Percentiles rank a stretch among this genome's conserved stretches.
Evolutionary conservation across 2,329 filamentous ascomycete genomes (phyloP).

Genomic region (Zymoseptoria passerinii): DNA sequence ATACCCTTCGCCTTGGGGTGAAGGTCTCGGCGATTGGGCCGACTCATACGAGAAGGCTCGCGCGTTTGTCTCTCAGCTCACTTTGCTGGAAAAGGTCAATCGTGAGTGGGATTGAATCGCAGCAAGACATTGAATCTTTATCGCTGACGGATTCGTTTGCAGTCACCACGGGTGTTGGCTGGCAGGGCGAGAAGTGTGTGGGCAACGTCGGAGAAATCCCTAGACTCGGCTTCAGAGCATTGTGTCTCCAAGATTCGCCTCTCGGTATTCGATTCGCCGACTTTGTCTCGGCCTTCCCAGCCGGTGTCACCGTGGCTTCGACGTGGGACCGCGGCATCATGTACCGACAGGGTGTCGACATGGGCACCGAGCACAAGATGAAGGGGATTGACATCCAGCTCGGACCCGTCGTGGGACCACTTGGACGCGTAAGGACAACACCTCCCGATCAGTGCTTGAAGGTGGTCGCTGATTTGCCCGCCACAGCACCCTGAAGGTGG

Average conservation of each 20-base stretch:
- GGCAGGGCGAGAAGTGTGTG: conserved; percentile 64
- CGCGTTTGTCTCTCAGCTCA: conserved; percentile 73
- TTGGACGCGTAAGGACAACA: conserved; percentile 45
- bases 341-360: conserved; percentile 58
- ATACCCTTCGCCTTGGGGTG: conserved; percentile 84
- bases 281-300: conserved; percentile 73
- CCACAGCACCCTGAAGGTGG: conserved; percentile 49
- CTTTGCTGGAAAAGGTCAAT: conserved; percentile 84
- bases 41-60: conserved; percentile 68
- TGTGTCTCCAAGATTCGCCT: conserved; percentile 85
- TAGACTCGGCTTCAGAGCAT: conserved; percentile 57
- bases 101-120: conserved; percentile 4
- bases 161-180: conserved; percentile 79
- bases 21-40: conserved; percentile 64
- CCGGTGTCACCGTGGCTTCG: conserved; percentile 71
- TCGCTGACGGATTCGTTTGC: background rate
- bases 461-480: background rate
- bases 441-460: background rate
- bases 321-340: conserved; percentile 70
- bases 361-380: conserved; percentile 65
- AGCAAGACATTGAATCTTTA: background rate
- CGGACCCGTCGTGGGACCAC: conserved; percentile 67
- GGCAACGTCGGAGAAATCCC: conserved; percentile 65
- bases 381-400: conserved; percentile 71
- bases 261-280: conserved; percentile 71